These are phyloP conservation scores for Asterophora lycoperdoides DNA, from an alignment of 768 basidiomycete species.

Conservation along the genomic window DNA sequence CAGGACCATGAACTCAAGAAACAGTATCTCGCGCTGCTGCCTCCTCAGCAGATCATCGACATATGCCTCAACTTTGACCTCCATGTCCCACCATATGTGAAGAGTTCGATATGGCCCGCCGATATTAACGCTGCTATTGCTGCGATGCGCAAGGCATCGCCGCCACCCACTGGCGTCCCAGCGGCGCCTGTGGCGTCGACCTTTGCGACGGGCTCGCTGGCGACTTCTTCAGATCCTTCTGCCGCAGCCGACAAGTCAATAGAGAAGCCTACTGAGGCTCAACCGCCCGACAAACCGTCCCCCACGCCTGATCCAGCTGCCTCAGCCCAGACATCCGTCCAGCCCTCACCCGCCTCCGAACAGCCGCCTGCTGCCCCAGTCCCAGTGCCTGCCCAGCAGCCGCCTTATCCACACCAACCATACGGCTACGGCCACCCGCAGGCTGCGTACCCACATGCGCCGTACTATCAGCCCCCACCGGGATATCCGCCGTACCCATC, in stretches of 20 bases:
- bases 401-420: constrained; percentile 49
- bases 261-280: constrained; percentile 18
- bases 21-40: constrained; percentile 64
- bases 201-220: constrained; percentile 16
- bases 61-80: constrained; percentile 71
- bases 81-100: constrained; percentile 61
- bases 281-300: constrained; percentile 24
- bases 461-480: constrained; percentile 55
- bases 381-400: constrained; percentile 18
- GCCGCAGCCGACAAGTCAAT: constrained; percentile 13
- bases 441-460: constrained; percentile 59
- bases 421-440: constrained; percentile 47
- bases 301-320: constrained; percentile 16
- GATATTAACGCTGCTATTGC: constrained; percentile 65
- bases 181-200: constrained; percentile 14
- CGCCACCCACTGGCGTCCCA: constrained; percentile 16
- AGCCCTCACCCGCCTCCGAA: constrained; percentile 18
- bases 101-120: constrained; percentile 66
- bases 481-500: constrained; percentile 39
- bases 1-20: constrained; percentile 64
- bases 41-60: constrained; percentile 71
- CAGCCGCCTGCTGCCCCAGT: constrained; percentile 12
- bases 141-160: constrained; percentile 37
- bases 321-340: background rate
- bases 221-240: constrained; percentile 15